Evolutionary conservation across 208 protist species (phyloP).

Genomic region (Trypanosoma platydactyli): DNA sequence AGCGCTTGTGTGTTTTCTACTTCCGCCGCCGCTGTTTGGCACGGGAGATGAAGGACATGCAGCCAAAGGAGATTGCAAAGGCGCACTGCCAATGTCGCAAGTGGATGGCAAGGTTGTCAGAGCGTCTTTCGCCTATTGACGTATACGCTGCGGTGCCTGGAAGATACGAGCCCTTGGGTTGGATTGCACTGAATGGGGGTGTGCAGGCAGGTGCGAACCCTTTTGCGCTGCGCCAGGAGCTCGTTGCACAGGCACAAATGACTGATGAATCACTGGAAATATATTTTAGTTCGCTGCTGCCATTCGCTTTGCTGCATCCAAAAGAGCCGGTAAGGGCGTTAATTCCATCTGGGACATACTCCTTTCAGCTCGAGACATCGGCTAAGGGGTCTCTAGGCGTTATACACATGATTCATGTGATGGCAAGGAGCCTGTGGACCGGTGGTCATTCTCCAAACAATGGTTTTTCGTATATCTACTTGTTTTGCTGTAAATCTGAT

Average conservation of each 20-base stretch:
- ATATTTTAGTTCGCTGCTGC: slow-evolving; percentile 27
- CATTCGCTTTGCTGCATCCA: slow-evolving; percentile 29
- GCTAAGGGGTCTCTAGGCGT: neutral
- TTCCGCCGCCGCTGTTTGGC: too few species aligned
- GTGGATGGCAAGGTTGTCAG: slow-evolving; percentile 24
- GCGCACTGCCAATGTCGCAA: slow-evolving; percentile 21
- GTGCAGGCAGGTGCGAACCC: slow-evolving; percentile 49
- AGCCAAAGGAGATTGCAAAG: slow-evolving; percentile 20
- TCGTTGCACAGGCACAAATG: slow-evolving; percentile 31
- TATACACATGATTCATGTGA: slow-evolving; percentile 19
- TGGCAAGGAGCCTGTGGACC: slow-evolving; percentile 14
- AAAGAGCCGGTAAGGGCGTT: neutral
- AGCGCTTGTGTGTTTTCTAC: slow-evolving; percentile 8
- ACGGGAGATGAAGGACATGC: neutral
- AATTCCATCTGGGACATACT: neutral
- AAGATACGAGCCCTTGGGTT: slow-evolving; percentile 24
- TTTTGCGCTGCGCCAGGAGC: slow-evolving; percentile 32
- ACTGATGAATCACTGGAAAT: slow-evolving; percentile 5
- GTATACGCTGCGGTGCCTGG: neutral
- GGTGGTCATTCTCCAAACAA: slow-evolving; percentile 11
- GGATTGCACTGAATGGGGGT: slow-evolving; percentile 66
- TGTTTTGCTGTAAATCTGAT: slow-evolving; percentile 25
- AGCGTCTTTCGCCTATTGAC: slow-evolving; percentile 19
- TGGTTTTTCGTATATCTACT: slow-evolving; percentile 21
- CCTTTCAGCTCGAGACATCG: neutral